These are phyloP conservation scores for Bretschneidera sinensis DNA, from an alignment of 345 rosid genomes.

Conservation along the genomic window DNA sequence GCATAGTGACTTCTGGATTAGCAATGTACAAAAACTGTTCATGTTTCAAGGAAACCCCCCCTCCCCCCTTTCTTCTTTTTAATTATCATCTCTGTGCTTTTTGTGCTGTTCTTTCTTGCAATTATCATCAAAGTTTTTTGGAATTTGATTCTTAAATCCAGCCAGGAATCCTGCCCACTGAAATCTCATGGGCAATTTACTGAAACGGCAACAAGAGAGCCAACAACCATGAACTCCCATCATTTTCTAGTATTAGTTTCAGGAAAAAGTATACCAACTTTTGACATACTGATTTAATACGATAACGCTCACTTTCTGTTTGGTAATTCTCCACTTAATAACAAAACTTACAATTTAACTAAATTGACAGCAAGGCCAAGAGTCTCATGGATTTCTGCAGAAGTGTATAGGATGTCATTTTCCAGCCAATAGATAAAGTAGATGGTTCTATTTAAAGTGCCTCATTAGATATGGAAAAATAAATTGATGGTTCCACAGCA, in stretches of 20 bases:
- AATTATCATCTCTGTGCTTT: background rate
- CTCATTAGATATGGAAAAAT: too few relatives aligned
- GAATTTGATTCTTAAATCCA: slow-evolving; percentile 36
- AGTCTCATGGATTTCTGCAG: background rate
- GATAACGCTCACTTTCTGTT: background rate
- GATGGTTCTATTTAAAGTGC: too few relatives aligned
- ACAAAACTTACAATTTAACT: too few relatives aligned
- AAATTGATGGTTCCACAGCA: too few relatives aligned
- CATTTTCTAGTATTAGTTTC: slow-evolving; percentile 11
- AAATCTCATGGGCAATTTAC: slow-evolving; percentile 31
- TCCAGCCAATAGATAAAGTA: too few relatives aligned
- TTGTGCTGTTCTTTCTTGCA: background rate
- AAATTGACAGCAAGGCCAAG: background rate
- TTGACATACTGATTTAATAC: slow-evolving; percentile 1
- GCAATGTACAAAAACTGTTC: slow-evolving; percentile 63
- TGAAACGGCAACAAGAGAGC: slow-evolving; percentile 33
- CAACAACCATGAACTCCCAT: slow-evolving; percentile 22
- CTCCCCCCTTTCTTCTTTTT: slow-evolving; percentile 1
- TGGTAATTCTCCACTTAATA: background rate
- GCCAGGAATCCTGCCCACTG: slow-evolving; percentile 45
- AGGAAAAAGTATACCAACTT: slow-evolving; percentile 28
- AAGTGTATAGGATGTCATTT: background rate
- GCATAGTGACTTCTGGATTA: slow-evolving; percentile 38
- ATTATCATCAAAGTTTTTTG: slow-evolving; percentile 21
- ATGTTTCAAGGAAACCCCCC: slow-evolving; percentile 30